phyloP scores from a whole-genome alignment of 495 filamentous ascomycete genomes.

The Thermothielavioides terrestris region DNA sequence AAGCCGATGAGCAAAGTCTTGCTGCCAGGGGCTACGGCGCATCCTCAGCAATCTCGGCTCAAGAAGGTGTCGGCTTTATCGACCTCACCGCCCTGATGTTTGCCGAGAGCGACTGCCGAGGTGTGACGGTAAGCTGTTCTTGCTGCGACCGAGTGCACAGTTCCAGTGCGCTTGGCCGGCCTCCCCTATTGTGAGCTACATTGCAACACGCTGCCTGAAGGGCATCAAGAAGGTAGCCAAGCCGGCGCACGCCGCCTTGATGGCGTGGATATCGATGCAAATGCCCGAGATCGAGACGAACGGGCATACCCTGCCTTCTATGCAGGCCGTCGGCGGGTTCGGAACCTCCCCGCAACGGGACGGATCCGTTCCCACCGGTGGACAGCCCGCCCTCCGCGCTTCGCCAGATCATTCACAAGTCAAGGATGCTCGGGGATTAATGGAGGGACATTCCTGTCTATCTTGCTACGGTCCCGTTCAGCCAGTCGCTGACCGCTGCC shows the following conservation, averaged over 20 bases:
- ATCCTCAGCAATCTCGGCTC: slow-evolving; percentile 56
- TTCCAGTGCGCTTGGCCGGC: not conserved
- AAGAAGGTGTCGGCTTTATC: slow-evolving; percentile 60
- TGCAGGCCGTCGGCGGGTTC: slow-evolving; percentile 12
- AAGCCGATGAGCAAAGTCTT: slow-evolving; percentile 37
- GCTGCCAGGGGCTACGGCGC: slow-evolving; percentile 67
- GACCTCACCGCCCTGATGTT: slow-evolving; percentile 72
- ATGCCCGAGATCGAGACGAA: slow-evolving; percentile 65
- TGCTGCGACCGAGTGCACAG: not conserved
- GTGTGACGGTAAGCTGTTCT: slow-evolving; percentile 54
- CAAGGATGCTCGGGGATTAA: slow-evolving; percentile 44
- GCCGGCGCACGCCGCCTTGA: slow-evolving; percentile 41
- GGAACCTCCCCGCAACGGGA: slow-evolving; percentile 21
- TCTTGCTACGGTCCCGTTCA: slow-evolving; percentile 10
- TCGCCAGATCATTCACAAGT: slow-evolving; percentile 43
- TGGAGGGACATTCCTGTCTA: slow-evolving; percentile 50
- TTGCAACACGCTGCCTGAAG: slow-evolving; percentile 17
- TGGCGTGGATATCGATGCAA: slow-evolving; percentile 84
- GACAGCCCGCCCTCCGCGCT: slow-evolving; percentile 38
- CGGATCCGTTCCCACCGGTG: slow-evolving; percentile 24
- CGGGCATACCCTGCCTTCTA: slow-evolving; percentile 22
- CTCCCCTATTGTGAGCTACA: slow-evolving; percentile 1
- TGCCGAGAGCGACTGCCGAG: slow-evolving; percentile 51
- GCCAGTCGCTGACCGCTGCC: slow-evolving; percentile 18
- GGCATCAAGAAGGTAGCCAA: slow-evolving; percentile 87